These are phyloP conservation scores for Trichoderma sp. DNA, from an alignment of 2,329 filamentous ascomycete genomes.

Conservation along the genomic window DNA sequence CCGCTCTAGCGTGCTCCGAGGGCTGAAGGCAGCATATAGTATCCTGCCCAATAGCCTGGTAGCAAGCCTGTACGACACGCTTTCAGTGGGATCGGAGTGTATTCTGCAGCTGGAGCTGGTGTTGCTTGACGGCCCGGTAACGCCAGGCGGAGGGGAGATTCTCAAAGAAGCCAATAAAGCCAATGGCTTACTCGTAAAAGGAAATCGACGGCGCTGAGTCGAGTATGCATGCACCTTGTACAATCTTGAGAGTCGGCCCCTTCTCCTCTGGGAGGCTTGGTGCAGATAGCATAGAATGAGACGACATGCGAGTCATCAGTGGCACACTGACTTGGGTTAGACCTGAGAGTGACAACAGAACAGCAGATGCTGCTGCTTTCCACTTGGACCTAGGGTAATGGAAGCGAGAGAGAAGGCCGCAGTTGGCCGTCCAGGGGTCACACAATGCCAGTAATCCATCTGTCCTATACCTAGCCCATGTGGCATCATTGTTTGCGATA, in stretches of 20 bases:
- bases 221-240: neutral
- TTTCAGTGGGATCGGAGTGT: neutral
- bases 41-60: constrained; percentile 16
- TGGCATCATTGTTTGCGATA: constrained; percentile 20
- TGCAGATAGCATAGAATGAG: neutral
- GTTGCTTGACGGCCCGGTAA: constrained; percentile 3
- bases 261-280: neutral
- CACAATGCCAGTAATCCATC: neutral
- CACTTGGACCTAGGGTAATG: neutral
- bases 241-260: neutral
- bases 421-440: neutral
- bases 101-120: constrained; percentile 9
- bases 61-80: constrained; percentile 16
- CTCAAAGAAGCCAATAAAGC: neutral
- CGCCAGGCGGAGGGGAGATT: constrained; percentile 8
- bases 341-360: neutral
- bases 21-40: neutral
- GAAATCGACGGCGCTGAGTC: neutral
- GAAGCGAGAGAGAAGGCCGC: neutral
- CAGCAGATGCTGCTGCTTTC: neutral
- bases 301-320: neutral
- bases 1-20: neutral
- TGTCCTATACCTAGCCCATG: neutral
- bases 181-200: neutral
- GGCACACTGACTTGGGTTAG: neutral